These are phyloP conservation scores for Tricholomella constricta DNA, from an alignment of 768 basidiomycete genomes.

Conservation along the genomic window DNA sequence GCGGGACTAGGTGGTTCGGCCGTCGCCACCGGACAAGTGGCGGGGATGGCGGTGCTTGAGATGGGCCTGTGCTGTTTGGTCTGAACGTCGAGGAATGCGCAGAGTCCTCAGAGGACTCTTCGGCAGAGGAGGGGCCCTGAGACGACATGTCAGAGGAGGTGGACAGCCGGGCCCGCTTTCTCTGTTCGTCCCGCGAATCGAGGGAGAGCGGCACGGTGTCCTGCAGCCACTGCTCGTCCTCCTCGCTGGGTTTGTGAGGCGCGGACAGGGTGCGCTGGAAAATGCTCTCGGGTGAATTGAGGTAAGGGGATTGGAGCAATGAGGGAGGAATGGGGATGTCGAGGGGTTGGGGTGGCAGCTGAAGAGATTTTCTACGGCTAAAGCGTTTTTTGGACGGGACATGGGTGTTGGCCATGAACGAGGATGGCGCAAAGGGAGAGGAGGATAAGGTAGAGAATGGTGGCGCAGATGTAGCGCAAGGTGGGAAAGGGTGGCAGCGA, in stretches of 20 bases:
- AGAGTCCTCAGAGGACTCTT: not conserved
- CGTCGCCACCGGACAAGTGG: slow-evolving; percentile 24
- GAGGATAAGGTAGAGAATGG: not conserved
- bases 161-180: slow-evolving; percentile 8
- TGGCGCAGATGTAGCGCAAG: not conserved
- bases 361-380: slow-evolving; percentile 38
- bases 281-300: slow-evolving; percentile 49
- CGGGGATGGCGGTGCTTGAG: slow-evolving; percentile 17
- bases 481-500: not conserved
- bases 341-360: slow-evolving; percentile 34
- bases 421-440: not conserved
- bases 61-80: not conserved
- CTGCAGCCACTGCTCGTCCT: slow-evolving; percentile 62
- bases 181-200: not conserved
- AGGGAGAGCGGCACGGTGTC: slow-evolving; percentile 56
- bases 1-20: slow-evolving; percentile 6
- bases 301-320: slow-evolving; percentile 54
- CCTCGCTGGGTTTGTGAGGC: slow-evolving; percentile 44
- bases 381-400: slow-evolving; percentile 10
- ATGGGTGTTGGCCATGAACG: slow-evolving; percentile 8
- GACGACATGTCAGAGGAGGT: slow-evolving; percentile 3
- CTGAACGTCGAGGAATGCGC: not conserved
- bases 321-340: slow-evolving; percentile 60
- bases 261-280: slow-evolving; percentile 41
- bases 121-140: not conserved